These are phyloP conservation scores for Anisodus acutangulus DNA, from an alignment of 257 asterid genomes.

Conservation along the genomic window DNA sequence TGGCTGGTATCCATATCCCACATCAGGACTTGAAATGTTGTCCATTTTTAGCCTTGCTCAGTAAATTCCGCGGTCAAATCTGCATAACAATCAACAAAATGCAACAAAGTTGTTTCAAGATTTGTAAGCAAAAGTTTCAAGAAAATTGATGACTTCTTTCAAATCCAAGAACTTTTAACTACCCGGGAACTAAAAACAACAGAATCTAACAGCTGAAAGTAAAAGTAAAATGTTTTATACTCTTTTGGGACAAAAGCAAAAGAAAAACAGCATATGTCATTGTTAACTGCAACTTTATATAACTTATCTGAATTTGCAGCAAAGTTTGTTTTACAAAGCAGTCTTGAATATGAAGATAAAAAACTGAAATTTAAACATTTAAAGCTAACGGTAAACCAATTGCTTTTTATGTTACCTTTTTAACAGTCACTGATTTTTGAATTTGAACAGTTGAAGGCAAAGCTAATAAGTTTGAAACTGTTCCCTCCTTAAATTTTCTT, in stretches of 20 bases:
- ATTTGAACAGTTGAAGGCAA: conserved; percentile 60
- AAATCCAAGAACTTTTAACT: neutral
- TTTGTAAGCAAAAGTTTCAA: neutral
- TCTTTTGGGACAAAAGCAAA: conserved; percentile 37
- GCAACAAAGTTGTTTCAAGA: conserved; percentile 15
- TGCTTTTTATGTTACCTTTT: conserved; percentile 47
- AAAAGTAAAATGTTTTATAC: neutral
- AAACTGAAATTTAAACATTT: neutral
- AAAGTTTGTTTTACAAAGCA: conserved; percentile 34
- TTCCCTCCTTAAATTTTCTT: conserved; percentile 43
- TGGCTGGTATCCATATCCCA: conserved; percentile 50
- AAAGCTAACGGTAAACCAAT: conserved; percentile 44
- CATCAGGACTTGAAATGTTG: conserved; percentile 45
- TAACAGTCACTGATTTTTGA: conserved; percentile 51
- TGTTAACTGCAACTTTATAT: conserved; percentile 39
- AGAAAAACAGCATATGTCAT: conserved; percentile 41
- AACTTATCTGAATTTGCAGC: conserved; percentile 44
- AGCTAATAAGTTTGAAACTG: conserved; percentile 53
- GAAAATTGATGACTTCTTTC: neutral
- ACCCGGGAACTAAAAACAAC: conserved; percentile 32
- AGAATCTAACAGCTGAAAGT: neutral
- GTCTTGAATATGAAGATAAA: conserved; percentile 4
- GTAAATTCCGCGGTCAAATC: conserved; percentile 28
- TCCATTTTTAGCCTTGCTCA: conserved; percentile 47
- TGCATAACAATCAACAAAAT: conserved; percentile 25